Evolutionary conservation across 805 yeast genomes (phyloP).

Genomic region (Lipomyces mesembrius): DNA sequence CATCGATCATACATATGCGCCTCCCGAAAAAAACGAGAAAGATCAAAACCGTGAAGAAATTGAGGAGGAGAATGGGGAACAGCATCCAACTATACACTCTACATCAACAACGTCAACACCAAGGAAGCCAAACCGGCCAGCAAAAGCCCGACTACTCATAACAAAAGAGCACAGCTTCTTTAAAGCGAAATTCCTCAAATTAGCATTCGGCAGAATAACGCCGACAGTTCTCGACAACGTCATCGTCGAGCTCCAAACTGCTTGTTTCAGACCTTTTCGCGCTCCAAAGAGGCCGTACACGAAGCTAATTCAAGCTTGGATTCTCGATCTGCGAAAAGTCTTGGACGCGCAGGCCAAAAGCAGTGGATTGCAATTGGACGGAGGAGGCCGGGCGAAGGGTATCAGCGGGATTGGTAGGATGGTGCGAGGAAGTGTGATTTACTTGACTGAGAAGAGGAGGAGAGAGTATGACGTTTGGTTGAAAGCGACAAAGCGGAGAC

Average conservation of each 20-base stretch:
- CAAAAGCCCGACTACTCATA: background rate
- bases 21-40: background rate
- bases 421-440: constrained; percentile 23
- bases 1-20: constrained; percentile 6
- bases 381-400: background rate
- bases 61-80: background rate
- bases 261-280: constrained; percentile 11
- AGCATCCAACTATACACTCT: too few species aligned
- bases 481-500: constrained; percentile 1
- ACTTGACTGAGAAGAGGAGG: constrained; percentile 10
- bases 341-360: background rate
- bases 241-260: constrained; percentile 18
- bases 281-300: constrained; percentile 10
- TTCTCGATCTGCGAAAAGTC: background rate
- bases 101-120: background rate
- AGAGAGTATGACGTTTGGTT: constrained; percentile 20
- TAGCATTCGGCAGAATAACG: constrained; percentile 10
- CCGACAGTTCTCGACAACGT: background rate
- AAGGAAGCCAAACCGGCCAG: background rate
- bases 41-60: constrained; percentile 1
- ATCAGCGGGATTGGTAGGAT: constrained; percentile 12
- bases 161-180: constrained; percentile 3
- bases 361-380: background rate
- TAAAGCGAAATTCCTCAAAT: constrained; percentile 17
- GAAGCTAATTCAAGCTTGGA: constrained; percentile 14